Base-by-base conservation (phyloP, 2,329 filamentous ascomycete species). In the Cladosporium austrohemisphaericum region DNA sequence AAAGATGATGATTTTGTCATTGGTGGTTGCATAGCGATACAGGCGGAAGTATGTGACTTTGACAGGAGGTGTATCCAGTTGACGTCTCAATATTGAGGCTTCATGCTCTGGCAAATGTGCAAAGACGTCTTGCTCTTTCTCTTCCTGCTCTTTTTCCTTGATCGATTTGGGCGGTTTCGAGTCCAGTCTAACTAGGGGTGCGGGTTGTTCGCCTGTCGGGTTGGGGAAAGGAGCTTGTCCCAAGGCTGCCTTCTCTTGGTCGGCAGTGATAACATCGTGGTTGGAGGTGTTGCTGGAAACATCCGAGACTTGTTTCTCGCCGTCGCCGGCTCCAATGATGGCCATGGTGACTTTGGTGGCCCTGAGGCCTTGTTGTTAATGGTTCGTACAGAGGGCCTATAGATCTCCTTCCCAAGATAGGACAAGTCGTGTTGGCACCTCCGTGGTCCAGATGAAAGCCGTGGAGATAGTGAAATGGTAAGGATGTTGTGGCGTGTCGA, bases 21-120 rank as follows among this genome's bases (percentile, higher is more conserved):
- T 68, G 13, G 55, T 62, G 7, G 65, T 72, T 4, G 71, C 70
- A 63, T 75, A 75, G 26, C 72, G 68, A 57, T 71, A 75, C 5
- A 76, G 55, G 32, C 59, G 57, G 13, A 55, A 47, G 48, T 72
- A 75, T 2, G 66, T 66, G 36, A 76, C 65, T 37, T 69, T 70
- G 29, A 71, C 60, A 1, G 63, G 61, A 1, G 72, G 72, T 14
- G 70, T 68, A 23, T 71, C 65, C 16, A 72, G 50, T 44, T 76
- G 73, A 50, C 58, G 60, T 51, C 57, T 56, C 20, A 71, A 31
- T 19, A 70, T 62, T 3, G 55, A 57, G 13, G 60, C 60, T 52
- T 71, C 68, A 32, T 68, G 62, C 31, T 66, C 64, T 8, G 68
- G 67, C 13, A 71, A 54, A 55, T 69, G 67, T 38, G 57, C 58